phyloP scores from a whole-genome alignment of 495 filamentous ascomycete species.

The Chaetomium tenue region DNA sequence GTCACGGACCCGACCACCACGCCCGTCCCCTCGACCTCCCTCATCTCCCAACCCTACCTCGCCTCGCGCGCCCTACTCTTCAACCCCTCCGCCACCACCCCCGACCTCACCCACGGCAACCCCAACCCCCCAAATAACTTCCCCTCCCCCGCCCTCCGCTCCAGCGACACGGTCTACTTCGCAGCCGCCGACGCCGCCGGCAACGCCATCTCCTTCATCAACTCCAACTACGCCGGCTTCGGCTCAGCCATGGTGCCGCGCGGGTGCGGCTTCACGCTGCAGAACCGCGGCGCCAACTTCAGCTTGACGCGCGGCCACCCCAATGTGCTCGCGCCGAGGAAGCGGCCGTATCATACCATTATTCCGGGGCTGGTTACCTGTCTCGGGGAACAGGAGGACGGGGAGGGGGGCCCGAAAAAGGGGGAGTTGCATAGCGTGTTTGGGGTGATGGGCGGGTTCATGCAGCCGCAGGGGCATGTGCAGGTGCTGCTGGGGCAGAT shows the following conservation, averaged over 20 bases:
- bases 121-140: slow-evolving; percentile 41
- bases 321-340: slow-evolving; percentile 75
- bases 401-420: too few relatives aligned
- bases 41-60: slow-evolving; percentile 55
- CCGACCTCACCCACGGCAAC: slow-evolving; percentile 52
- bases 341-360: slow-evolving; percentile 96
- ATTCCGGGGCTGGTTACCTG: slow-evolving; percentile 87
- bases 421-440: slow-evolving; percentile 69
- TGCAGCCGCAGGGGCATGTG: slow-evolving; percentile 98
- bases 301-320: slow-evolving; percentile 63
- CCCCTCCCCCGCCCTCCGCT: slow-evolving; percentile 54
- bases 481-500: slow-evolving; percentile 92
- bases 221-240: slow-evolving; percentile 90
- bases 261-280: slow-evolving; percentile 85
- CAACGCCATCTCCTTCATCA: slow-evolving; percentile 95
- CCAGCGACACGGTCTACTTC: slow-evolving; percentile 94
- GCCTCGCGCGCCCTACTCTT: slow-evolving; percentile 43
- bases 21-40: slow-evolving; percentile 60
- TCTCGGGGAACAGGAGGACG: slow-evolving; percentile 39
- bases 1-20: slow-evolving; percentile 75
- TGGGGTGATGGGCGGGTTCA: slow-evolving; percentile 97
- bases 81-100: slow-evolving; percentile 28
- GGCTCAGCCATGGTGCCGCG: slow-evolving; percentile 81
- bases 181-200: slow-evolving; percentile 73
- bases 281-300: slow-evolving; percentile 92